Evolutionary conservation across 805 yeast species (phyloP).

Genomic region (Suhomyces sp.): DNA sequence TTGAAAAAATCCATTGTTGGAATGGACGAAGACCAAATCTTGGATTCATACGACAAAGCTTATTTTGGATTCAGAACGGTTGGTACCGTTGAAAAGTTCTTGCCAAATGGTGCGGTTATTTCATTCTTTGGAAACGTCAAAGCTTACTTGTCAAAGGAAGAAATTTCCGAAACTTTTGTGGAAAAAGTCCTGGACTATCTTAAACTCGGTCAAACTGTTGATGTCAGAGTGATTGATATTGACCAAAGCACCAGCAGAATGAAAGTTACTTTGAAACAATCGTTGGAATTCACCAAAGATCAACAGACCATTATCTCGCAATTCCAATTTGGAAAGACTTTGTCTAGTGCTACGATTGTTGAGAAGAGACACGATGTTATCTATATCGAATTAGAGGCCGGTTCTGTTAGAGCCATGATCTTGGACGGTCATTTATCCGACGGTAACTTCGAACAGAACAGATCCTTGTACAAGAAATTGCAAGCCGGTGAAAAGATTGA

Average conservation of each 20-base stretch:
- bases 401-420: slow-evolving; percentile 63
- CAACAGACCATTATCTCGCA: slow-evolving; percentile 46
- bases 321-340: slow-evolving; percentile 58
- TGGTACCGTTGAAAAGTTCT: slow-evolving; percentile 72
- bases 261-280: slow-evolving; percentile 70
- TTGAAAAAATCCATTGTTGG: slow-evolving; percentile 81
- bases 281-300: slow-evolving; percentile 47
- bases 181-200: slow-evolving; percentile 73
- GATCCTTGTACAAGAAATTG: slow-evolving; percentile 60
- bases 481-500: slow-evolving; percentile 61
- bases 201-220: slow-evolving; percentile 78
- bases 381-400: slow-evolving; percentile 53
- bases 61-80: slow-evolving; percentile 50
- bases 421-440: slow-evolving; percentile 75
- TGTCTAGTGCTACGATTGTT: slow-evolving; percentile 57
- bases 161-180: slow-evolving; percentile 87
- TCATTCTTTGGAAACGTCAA: slow-evolving; percentile 75
- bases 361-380: slow-evolving; percentile 75
- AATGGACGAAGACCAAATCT: slow-evolving; percentile 53
- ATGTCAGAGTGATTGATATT: slow-evolving; percentile 59
- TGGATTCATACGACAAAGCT: slow-evolving; percentile 38
- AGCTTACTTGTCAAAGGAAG: slow-evolving; percentile 83
- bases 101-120: slow-evolving; percentile 75
- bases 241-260: slow-evolving; percentile 53
- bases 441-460: slow-evolving; percentile 67